A percentile compares a stretch with the other conserved stretches of the same genome.
phyloP scores from a whole-genome alignment of 2,329 filamentous ascomycete species.

The Fusarium cicatricum region DNA sequence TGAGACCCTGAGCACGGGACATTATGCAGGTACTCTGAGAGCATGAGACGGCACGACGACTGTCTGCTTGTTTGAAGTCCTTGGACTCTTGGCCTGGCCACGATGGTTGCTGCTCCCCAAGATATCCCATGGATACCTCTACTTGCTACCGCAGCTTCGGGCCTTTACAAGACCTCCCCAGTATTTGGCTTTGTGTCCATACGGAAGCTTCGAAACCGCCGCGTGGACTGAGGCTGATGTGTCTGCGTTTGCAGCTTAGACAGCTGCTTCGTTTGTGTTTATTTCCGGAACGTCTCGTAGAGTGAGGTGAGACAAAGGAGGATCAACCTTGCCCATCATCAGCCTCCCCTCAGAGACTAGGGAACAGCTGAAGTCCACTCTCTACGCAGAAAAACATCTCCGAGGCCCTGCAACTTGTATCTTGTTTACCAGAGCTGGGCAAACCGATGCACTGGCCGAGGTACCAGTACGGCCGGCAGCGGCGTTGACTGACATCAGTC shows the following conservation, averaged over 20 bases:
- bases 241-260: neutral
- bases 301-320: slow-evolving; percentile 15
- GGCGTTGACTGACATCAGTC: slow-evolving; percentile 23
- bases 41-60: slow-evolving; percentile 1
- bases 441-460: neutral
- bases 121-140: neutral
- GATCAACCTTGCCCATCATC: neutral
- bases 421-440: too few species aligned
- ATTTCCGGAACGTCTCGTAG: slow-evolving; percentile 13
- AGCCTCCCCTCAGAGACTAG: neutral
- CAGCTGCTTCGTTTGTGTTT: neutral
- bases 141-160: neutral
- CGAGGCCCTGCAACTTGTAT: neutral
- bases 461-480: slow-evolving; percentile 7
- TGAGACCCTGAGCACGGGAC: slow-evolving; percentile 18
- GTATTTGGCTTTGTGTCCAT: neutral
- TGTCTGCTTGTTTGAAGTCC: neutral
- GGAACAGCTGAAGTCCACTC: slow-evolving; percentile 1
- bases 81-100: neutral
- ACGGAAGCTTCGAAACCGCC: slow-evolving; percentile 1
- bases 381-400: neutral
- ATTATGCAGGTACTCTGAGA: slow-evolving; percentile 27
- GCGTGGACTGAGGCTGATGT: slow-evolving; percentile 16
- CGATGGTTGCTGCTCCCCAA: neutral
- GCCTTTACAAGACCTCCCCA: neutral